A percentile compares a stretch with the other conserved stretches of the same genome.
Conservation (phyloP, 495 filamentous ascomycete genomes). For the Penicillium goetzii region DNA sequence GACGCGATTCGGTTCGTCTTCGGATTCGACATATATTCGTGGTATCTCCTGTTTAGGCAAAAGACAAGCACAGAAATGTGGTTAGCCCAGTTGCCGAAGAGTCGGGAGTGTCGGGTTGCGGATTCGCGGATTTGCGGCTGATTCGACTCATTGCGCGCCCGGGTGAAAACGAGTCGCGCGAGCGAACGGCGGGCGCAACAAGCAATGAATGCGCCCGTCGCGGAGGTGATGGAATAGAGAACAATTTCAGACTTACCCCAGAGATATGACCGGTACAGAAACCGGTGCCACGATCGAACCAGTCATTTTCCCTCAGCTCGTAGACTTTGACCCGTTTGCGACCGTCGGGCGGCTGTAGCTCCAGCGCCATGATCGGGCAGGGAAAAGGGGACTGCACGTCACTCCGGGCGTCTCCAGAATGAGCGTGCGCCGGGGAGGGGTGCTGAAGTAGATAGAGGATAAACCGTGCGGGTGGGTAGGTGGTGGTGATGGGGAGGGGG, state of each 20-base stretch:
- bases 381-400: constrained; percentile 43
- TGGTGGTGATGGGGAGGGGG: constrained; percentile 15
- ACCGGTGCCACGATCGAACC: constrained; percentile 96
- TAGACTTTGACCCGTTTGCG: constrained; percentile 99
- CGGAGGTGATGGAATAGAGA: constrained; percentile 1
- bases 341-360: constrained; percentile 78
- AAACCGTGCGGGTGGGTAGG: constrained; percentile 7
- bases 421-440: constrained; percentile 24
- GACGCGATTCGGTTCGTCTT: constrained; percentile 82
- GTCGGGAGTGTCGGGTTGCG: constrained; percentile 7
- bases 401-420: constrained; percentile 48
- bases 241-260: constrained; percentile 62
- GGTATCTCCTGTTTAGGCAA: constrained; percentile 66
- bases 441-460: background rate
- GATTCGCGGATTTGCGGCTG: constrained; percentile 3
- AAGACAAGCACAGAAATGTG: background rate
- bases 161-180: constrained; percentile 18
- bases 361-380: constrained; percentile 76
- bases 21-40: constrained; percentile 87
- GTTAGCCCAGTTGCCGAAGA: background rate
- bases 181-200: constrained; percentile 3
- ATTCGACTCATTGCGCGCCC: constrained; percentile 28
- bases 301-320: constrained; percentile 96
- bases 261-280: constrained; percentile 84
- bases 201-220: constrained; percentile 4